A percentile compares a stretch with the other conserved stretches of the same genome.
Conservation (phyloP, 2,329 filamentous ascomycete species). For the Cytospora chrysosperma region DNA sequence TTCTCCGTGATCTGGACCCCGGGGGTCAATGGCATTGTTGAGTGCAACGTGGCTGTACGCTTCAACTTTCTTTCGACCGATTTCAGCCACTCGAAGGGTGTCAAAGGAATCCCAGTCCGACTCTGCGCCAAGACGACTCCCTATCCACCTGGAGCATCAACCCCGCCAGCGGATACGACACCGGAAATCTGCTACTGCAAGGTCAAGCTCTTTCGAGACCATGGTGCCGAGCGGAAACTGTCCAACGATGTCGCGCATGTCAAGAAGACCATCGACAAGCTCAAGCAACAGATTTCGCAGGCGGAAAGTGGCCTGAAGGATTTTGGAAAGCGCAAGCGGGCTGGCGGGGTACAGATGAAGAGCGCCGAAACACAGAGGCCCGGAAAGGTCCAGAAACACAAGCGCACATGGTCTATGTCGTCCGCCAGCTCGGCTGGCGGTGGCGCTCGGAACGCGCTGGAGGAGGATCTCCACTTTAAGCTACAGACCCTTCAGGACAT, state of each 20-base stretch:
- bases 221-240: slow-evolving; percentile 90
- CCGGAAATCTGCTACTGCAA: slow-evolving; percentile 91
- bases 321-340: slow-evolving; percentile 63
- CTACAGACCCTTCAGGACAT: slow-evolving; percentile 79
- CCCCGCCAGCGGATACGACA: slow-evolving; percentile 44
- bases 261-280: slow-evolving; percentile 93
- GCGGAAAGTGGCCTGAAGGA: slow-evolving; percentile 67
- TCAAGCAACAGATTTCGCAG: slow-evolving; percentile 90
- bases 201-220: slow-evolving; percentile 94
- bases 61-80: slow-evolving; percentile 99
- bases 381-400: slow-evolving; percentile 86
- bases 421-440: slow-evolving; percentile 65
- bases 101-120: slow-evolving; percentile 93
- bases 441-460: slow-evolving; percentile 49
- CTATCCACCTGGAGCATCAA: slow-evolving; percentile 50
- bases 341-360: slow-evolving; percentile 46
- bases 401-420: slow-evolving; percentile 92
- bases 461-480: slow-evolving; percentile 78
- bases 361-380: slow-evolving; percentile 55
- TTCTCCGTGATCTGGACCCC: slow-evolving; percentile 91
- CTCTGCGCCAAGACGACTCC: slow-evolving; percentile 87
- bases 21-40: slow-evolving; percentile 63
- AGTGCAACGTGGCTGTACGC: slow-evolving; percentile 85
- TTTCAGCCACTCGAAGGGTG: slow-evolving; percentile 97
- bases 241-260: slow-evolving; percentile 94